These are phyloP conservation scores for Populus pruinosa DNA, from an alignment of 345 rosid genomes.

Conservation along the genomic window DNA sequence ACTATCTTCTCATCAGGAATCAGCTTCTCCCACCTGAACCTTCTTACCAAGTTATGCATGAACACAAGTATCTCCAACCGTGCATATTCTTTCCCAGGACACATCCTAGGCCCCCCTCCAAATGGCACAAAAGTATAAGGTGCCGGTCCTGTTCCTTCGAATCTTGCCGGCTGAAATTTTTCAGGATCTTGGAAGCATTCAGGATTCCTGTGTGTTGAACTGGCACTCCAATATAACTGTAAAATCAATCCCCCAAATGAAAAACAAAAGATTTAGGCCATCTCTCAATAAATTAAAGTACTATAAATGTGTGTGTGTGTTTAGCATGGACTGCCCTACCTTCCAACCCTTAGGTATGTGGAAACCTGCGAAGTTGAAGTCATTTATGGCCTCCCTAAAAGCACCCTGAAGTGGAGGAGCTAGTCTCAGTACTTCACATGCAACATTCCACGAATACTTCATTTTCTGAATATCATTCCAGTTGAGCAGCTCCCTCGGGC, in stretches of 20 bases:
- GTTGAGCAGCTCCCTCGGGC: not conserved
- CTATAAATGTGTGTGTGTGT: too few species aligned
- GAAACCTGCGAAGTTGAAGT: not conserved
- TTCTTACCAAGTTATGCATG: not conserved
- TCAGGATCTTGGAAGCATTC: not conserved
- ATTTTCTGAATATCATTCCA: constrained; percentile 10
- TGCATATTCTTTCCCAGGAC: not conserved
- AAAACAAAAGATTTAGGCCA: not conserved
- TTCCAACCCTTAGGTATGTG: constrained; percentile 7
- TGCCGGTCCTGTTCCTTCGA: not conserved
- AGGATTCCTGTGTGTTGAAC: not conserved
- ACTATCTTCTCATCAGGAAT: not conserved
- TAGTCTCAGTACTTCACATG: not conserved
- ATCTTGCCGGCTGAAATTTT: not conserved
- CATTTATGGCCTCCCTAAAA: not conserved
- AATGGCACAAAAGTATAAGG: too few species aligned
- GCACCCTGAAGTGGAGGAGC: not conserved
- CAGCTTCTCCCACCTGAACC: not conserved
- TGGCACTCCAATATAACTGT: not conserved
- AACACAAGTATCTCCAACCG: not conserved
- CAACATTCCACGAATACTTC: not conserved
- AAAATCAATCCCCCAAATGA: not conserved
- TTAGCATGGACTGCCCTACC: not conserved
- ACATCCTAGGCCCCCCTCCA: not conserved
- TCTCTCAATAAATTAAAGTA: too few species aligned